A percentile compares a stretch with the other conserved stretches of the same genome.
These are phyloP conservation scores for Tylopilus balloui DNA, from an alignment of 768 basidiomycete genomes.

Conservation along the genomic window DNA sequence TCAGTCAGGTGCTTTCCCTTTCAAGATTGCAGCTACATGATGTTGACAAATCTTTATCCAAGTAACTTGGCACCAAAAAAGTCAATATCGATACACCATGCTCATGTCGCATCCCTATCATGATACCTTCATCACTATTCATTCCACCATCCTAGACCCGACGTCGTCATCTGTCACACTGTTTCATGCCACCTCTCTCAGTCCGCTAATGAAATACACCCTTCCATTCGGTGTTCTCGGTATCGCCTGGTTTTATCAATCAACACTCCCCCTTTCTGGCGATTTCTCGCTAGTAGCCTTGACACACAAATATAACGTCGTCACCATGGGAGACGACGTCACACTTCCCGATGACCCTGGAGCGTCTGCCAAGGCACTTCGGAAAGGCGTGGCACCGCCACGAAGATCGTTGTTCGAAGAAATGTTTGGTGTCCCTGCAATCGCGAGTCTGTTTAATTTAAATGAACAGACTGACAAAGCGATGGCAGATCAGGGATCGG, in stretches of 20 bases:
- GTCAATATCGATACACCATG: conserved; percentile 35
- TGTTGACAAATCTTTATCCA: conserved; percentile 1
- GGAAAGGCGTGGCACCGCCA: conserved; percentile 28
- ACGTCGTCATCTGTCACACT: conserved; percentile 41
- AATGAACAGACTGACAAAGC: conserved; percentile 16
- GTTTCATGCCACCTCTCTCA: conserved; percentile 44
- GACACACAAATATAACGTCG: conserved; percentile 58
- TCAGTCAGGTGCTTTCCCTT: conserved; percentile 45
- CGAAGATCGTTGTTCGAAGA: conserved; percentile 77
- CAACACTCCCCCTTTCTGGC: conserved; percentile 30
- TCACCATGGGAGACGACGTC: conserved; percentile 62
- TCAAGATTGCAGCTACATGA: not conserved
- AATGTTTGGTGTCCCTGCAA: conserved; percentile 80
- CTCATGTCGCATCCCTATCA: conserved; percentile 54
- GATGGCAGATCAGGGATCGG: conserved; percentile 11
- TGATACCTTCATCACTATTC: conserved; percentile 58
- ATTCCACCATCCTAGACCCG: conserved; percentile 31
- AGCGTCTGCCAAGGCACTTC: conserved; percentile 36
- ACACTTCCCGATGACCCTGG: conserved; percentile 40
- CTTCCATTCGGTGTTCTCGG: conserved; percentile 65
- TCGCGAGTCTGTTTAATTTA: conserved; percentile 35
- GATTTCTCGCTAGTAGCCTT: conserved; percentile 65
- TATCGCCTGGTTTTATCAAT: conserved; percentile 37
- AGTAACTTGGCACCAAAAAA: conserved; percentile 60
- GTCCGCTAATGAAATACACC: conserved; percentile 38